Conservation (phyloP, 345 rosid species). For the Acer saccharum region DNA sequence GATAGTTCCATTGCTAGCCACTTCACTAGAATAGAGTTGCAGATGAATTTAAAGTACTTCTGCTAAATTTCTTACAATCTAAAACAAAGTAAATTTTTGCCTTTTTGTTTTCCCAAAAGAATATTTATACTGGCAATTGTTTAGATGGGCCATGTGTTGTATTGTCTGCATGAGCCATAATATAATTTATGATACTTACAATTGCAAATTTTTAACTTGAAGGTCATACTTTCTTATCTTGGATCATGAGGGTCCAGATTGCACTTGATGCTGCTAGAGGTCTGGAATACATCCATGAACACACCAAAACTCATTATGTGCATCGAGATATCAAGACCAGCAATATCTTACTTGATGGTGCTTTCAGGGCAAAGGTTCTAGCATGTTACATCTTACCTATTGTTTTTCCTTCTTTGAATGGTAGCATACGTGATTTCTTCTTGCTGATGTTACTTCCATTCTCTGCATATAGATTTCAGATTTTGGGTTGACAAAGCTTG, state of each 20-base stretch:
- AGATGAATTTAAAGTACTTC: background rate
- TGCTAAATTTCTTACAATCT: background rate
- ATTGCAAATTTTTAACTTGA: slow-evolving; percentile 25
- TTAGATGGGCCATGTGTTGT: background rate
- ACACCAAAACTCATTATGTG: slow-evolving; percentile 91
- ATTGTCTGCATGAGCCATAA: background rate
- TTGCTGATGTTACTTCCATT: slow-evolving; percentile 11
- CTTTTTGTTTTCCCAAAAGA: background rate
- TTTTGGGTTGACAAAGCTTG: slow-evolving; percentile 92
- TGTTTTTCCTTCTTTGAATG: slow-evolving; percentile 8
- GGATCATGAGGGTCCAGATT: slow-evolving; percentile 91
- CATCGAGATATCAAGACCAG: slow-evolving; percentile 96
- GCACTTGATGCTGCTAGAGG: slow-evolving; percentile 95
- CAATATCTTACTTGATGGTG: slow-evolving; percentile 82
- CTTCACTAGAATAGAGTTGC: too few species aligned
- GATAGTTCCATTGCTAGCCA: too few species aligned
- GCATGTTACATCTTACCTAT: background rate
- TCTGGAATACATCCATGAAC: slow-evolving; percentile 94
- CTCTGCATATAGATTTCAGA: slow-evolving; percentile 77
- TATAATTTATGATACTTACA: background rate
- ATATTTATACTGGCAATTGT: background rate
- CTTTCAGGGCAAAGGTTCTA: slow-evolving; percentile 87
- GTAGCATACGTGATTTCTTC: background rate
- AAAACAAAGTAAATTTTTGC: background rate
- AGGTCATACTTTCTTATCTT: slow-evolving; percentile 87